Conservation (phyloP, 164 flowering plant species). For the Stephania yunnanensis region DNA sequence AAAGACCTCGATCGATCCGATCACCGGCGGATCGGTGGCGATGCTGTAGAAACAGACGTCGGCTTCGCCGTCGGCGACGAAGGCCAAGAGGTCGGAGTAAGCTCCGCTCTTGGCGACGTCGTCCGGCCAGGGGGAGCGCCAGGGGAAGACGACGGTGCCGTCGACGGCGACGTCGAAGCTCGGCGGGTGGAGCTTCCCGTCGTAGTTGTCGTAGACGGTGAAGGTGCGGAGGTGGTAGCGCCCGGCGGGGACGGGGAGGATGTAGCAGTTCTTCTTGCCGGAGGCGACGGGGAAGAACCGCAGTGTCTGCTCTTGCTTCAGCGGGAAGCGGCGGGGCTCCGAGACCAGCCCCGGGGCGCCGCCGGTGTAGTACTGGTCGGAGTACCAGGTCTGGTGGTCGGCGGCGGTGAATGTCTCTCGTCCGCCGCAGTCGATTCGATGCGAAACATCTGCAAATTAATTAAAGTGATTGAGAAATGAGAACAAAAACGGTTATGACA, state of each 20-base stretch:
- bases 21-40: slow-evolving; percentile 89
- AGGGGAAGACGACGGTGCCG: slow-evolving; percentile 78
- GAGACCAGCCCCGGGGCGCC: slow-evolving; percentile 66
- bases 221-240: slow-evolving; percentile 78
- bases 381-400: slow-evolving; percentile 63
- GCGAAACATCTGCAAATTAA: slow-evolving; percentile 29
- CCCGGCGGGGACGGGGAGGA: slow-evolving; percentile 43
- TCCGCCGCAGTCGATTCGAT: slow-evolving; percentile 80
- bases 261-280: slow-evolving; percentile 93
- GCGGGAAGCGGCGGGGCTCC: slow-evolving; percentile 64
- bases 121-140: slow-evolving; percentile 88
- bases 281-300: slow-evolving; percentile 79
- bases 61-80: slow-evolving; percentile 49
- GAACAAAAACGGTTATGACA: not conserved
- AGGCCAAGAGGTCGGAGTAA: slow-evolving; percentile 80
- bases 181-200: slow-evolving; percentile 75
- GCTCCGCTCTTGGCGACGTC: slow-evolving; percentile 51
- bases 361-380: slow-evolving; percentile 78
- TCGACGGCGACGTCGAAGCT: slow-evolving; percentile 79
- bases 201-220: slow-evolving; percentile 91
- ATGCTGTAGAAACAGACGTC: slow-evolving; percentile 84
- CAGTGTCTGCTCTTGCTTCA: slow-evolving; percentile 63
- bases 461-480: not conserved
- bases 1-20: slow-evolving; percentile 61
- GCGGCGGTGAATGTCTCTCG: slow-evolving; percentile 44